Conservation (phyloP, 106 monocot genomes). For the Allium cepa region DNA sequence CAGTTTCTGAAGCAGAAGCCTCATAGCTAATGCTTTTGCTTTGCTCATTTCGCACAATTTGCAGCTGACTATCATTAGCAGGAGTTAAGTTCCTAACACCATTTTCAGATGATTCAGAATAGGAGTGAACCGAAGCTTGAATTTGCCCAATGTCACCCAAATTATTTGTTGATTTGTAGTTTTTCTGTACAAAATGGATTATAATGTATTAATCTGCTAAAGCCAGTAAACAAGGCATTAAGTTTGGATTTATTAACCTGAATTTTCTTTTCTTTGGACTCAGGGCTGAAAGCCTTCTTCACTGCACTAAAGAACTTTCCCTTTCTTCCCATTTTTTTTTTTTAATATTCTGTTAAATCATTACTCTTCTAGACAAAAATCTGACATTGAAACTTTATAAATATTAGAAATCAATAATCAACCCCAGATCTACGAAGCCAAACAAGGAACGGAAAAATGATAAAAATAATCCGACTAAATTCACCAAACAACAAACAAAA, state of each 20-base stretch:
- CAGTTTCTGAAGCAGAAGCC: conserved; percentile 31
- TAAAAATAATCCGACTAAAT: too few relatives aligned
- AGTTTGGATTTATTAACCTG: conserved; percentile 24
- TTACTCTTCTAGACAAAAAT: too few relatives aligned
- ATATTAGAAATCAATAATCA: too few relatives aligned
- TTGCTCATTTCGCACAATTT: conserved; percentile 18
- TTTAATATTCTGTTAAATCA: neutral
- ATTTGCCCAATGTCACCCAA: conserved; percentile 10
- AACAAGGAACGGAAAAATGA: too few relatives aligned
- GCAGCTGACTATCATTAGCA: conserved; percentile 5
- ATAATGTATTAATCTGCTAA: too few relatives aligned
- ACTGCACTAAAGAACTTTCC: conserved; percentile 78
- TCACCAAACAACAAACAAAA: too few relatives aligned
- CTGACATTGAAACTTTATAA: too few relatives aligned
- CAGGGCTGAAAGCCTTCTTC: conserved; percentile 74
- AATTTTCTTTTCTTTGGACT: conserved; percentile 51
- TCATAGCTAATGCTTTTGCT: conserved; percentile 35
- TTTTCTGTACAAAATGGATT: neutral
- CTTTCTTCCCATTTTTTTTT: conserved; percentile 56
- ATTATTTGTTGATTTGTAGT: neutral
- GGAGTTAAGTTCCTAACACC: conserved; percentile 15
- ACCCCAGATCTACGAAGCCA: too few relatives aligned
- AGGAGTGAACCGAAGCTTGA: conserved; percentile 17
- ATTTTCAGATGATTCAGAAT: conserved; percentile 17
- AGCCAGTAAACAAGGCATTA: too few relatives aligned